phyloP scores from a whole-genome alignment of 2,329 filamentous ascomycete genomes.

The Trichoderma guizhouense region DNA sequence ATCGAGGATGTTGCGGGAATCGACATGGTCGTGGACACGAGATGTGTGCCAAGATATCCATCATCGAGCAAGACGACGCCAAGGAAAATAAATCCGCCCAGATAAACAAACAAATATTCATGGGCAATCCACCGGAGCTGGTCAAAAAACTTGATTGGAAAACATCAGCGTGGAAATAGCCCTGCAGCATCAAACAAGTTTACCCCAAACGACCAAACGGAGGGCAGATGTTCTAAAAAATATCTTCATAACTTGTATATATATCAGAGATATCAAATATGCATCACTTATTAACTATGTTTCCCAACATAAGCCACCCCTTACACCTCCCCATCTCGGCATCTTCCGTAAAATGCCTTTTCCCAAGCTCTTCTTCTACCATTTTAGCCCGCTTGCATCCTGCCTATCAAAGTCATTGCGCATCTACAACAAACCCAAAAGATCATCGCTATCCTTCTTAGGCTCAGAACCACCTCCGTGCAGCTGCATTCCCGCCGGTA shows the following conservation, averaged over 20 bases:
- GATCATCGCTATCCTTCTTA: constrained; percentile 60
- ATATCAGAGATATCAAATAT: constrained; percentile 11
- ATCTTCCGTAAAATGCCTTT: not conserved
- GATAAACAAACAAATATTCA: not conserved
- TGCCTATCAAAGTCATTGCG: not conserved
- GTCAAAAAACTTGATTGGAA: not conserved
- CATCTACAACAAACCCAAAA: constrained; percentile 44
- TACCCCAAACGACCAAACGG: not conserved
- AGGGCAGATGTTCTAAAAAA: not conserved
- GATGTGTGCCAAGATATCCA: not conserved
- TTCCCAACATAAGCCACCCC: not conserved
- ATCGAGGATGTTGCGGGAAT: not conserved
- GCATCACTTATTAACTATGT: constrained; percentile 12
- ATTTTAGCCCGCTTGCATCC: not conserved
- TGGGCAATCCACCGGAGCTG: not conserved
- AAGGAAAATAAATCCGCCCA: not conserved
- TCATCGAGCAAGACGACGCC: not conserved
- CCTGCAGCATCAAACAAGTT: not conserved
- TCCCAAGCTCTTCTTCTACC: not conserved
- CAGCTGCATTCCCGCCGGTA: constrained; percentile 61
- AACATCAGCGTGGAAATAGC: not conserved
- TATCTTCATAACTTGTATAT: constrained; percentile 12
- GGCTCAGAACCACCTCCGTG: constrained; percentile 36
- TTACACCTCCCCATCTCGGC: not conserved
- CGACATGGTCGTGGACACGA: not conserved